Percentiles rank a stretch among this genome's conserved stretches.
Conservation (phyloP, 2,329 filamentous ascomycete species). For the Teratosphaeria gauchensis region DNA sequence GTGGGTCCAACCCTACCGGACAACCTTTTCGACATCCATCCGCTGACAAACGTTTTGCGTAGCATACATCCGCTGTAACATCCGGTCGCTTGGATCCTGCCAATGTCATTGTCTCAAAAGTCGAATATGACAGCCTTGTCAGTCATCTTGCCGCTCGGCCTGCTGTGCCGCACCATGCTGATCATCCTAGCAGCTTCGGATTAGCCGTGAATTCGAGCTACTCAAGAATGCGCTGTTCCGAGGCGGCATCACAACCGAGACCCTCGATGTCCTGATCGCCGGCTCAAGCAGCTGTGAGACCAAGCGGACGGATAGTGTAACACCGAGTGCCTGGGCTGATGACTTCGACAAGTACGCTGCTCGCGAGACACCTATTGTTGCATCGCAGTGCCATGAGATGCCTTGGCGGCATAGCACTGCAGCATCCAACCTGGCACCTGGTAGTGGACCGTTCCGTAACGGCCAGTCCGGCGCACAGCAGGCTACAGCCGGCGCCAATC, state of each 20-base stretch:
- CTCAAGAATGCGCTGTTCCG: slow-evolving; percentile 41
- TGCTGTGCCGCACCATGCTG: not conserved
- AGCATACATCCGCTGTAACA: slow-evolving; percentile 17
- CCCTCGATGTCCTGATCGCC: slow-evolving; percentile 38
- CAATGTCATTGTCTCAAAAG: slow-evolving; percentile 46
- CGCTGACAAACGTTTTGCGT: not conserved
- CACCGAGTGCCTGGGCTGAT: slow-evolving; percentile 14
- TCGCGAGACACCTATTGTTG: slow-evolving; percentile 1
- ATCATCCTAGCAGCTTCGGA: slow-evolving; percentile 23
- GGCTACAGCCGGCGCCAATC: not conserved
- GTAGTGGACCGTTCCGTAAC: slow-evolving; percentile 6
- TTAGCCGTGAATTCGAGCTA: slow-evolving; percentile 44
- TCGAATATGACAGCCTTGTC: slow-evolving; percentile 53
- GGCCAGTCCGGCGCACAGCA: not conserved
- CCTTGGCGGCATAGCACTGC: slow-evolving; percentile 6
- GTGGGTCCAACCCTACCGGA: slow-evolving; percentile 9
- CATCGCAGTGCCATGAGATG: slow-evolving; percentile 1
- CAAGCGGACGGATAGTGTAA: slow-evolving; percentile 12
- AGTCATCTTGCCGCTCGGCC: slow-evolving; percentile 12
- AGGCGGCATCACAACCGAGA: slow-evolving; percentile 42
- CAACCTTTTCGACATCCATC: not conserved
- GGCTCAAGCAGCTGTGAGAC: slow-evolving; percentile 14
- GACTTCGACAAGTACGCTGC: slow-evolving; percentile 6
- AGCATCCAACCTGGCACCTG: slow-evolving; percentile 6
- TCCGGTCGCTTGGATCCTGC: slow-evolving; percentile 12